Conservation (phyloP, 78 protist genomes). For the Pigoraptor vietnamica region DNA sequence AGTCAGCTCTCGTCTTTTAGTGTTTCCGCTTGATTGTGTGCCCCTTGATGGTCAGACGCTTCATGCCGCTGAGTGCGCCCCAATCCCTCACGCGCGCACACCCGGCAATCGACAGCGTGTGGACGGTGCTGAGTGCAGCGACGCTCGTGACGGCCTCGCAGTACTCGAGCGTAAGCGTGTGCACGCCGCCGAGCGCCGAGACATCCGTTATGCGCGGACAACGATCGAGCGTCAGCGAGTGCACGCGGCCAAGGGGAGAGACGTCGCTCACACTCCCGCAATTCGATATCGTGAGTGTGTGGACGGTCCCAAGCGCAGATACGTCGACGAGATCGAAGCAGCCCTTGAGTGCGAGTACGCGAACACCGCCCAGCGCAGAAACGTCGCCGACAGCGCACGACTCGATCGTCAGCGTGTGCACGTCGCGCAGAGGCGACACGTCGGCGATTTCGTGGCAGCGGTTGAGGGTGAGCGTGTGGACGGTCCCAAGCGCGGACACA, state of each 20-base stretch:
- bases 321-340: background rate
- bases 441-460: background rate
- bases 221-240: background rate
- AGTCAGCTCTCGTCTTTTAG: too few relatives aligned
- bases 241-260: background rate
- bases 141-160: background rate
- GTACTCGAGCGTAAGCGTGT: background rate
- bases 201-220: background rate
- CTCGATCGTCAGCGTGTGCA: background rate
- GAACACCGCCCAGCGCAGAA: background rate
- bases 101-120: background rate
- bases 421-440: background rate
- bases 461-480: background rate
- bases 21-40: too few relatives aligned
- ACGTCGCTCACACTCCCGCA: background rate
- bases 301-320: background rate
- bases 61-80: background rate
- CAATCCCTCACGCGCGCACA: background rate
- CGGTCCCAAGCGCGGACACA: background rate
- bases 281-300: background rate
- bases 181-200: background rate
- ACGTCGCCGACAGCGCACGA: background rate
- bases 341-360: background rate
- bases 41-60: too few relatives aligned
- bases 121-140: background rate